Evolutionary conservation across 306 rosid species (phyloP).

Genomic region (Glycyrrhiza uralensis): DNA sequence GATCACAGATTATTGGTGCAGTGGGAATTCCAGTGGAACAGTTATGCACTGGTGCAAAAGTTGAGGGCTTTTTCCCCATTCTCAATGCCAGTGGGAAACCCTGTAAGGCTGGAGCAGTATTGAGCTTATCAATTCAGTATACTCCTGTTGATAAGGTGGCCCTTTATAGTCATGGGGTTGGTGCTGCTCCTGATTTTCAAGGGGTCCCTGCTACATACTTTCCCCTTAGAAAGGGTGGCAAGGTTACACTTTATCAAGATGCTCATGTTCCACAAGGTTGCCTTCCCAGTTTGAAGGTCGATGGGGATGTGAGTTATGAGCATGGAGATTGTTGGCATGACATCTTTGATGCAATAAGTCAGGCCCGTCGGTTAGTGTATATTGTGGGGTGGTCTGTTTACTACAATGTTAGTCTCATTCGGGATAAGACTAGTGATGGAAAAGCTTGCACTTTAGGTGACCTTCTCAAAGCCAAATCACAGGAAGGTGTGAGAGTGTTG

Average conservation of each 20-base stretch:
- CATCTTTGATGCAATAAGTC: constrained; percentile 62
- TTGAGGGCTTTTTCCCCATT: constrained; percentile 69
- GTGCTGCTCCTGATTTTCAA: constrained; percentile 41
- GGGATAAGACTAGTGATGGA: constrained; percentile 39
- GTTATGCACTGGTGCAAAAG: constrained; percentile 34
- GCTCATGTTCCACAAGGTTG: constrained; percentile 65
- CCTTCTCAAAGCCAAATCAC: constrained; percentile 75
- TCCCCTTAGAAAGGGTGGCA: constrained; percentile 75
- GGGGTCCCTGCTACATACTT: constrained; percentile 77
- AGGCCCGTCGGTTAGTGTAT: constrained; percentile 68
- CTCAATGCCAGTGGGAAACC: constrained; percentile 54
- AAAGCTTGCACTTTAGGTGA: constrained; percentile 54
- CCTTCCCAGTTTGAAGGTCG: constrained; percentile 54
- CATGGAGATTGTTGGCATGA: constrained; percentile 72
- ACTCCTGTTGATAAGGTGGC: constrained; percentile 42
- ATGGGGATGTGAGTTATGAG: constrained; percentile 41
- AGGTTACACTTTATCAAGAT: constrained; percentile 81
- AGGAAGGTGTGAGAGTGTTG: constrained; percentile 85
- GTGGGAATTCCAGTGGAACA: constrained; percentile 69
- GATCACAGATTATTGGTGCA: constrained; percentile 70
- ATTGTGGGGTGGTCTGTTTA: constrained; percentile 90
- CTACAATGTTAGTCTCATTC: constrained; percentile 61
- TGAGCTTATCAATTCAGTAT: constrained; percentile 70
- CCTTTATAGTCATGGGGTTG: constrained; percentile 43
- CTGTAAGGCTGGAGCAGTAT: constrained; percentile 53